A percentile compares a stretch with the other conserved stretches of the same genome.
phyloP scores from a whole-genome alignment of 2,329 filamentous ascomycete species.

The Aspergillus clavatus region DNA sequence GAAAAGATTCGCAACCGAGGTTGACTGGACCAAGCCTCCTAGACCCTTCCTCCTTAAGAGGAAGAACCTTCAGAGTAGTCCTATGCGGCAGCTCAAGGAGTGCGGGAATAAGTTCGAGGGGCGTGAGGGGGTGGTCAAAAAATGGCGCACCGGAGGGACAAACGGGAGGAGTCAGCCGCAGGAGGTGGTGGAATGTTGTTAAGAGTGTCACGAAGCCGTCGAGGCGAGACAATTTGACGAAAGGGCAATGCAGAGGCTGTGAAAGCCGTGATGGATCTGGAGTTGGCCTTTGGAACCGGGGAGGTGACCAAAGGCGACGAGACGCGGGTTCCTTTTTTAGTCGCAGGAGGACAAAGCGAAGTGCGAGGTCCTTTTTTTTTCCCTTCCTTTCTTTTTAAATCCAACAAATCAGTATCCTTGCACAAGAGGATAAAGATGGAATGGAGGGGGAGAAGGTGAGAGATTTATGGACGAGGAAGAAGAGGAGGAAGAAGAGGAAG shows the following conservation, averaged over 20 bases:
- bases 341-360: constrained; percentile 10
- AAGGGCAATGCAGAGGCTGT: constrained; percentile 27
- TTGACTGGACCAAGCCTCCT: constrained; percentile 92
- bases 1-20: constrained; percentile 86
- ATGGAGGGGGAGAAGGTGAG: constrained; percentile 7
- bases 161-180: constrained; percentile 28
- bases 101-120: constrained; percentile 51
- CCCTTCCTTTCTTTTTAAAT: too few species aligned
- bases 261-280: constrained; percentile 37
- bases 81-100: constrained; percentile 98
- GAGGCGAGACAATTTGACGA: constrained; percentile 43
- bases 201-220: constrained; percentile 43
- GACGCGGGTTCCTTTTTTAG: constrained; percentile 6
- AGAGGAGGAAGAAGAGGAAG: background rate
- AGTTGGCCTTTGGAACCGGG: constrained; percentile 35
- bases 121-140: constrained; percentile 30
- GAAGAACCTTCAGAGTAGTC: constrained; percentile 97
- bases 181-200: constrained; percentile 46
- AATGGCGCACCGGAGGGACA: constrained; percentile 35
- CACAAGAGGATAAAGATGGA: constrained; percentile 3
- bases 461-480: constrained; percentile 11
- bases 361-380: constrained; percentile 4
- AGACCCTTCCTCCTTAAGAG: constrained; percentile 99
- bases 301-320: constrained; percentile 34
- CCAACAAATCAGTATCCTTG: constrained; percentile 13